Conservation (phyloP, 495 filamentous ascomycete species). For the Penicillium cinerascens region DNA sequence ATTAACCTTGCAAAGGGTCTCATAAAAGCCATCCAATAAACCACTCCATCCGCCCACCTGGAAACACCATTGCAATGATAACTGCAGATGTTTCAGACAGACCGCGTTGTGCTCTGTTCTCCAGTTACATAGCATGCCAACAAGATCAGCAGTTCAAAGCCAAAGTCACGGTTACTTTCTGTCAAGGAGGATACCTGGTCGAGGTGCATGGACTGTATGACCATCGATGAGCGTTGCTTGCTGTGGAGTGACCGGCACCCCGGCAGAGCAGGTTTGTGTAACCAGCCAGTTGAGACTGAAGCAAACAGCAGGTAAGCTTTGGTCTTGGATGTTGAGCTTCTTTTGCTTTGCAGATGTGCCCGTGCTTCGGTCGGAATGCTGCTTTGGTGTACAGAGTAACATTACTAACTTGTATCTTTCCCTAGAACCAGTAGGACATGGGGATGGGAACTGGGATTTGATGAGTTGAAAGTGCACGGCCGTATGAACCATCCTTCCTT, state of each 20-base stretch:
- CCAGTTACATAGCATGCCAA: slow-evolving; percentile 19
- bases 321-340: neutral
- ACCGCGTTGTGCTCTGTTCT: slow-evolving; percentile 1
- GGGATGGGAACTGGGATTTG: neutral
- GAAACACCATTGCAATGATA: neutral
- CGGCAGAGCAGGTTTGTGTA: neutral
- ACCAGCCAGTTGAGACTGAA: neutral
- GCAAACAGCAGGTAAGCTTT: neutral
- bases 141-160: neutral
- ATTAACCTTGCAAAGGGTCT: neutral
- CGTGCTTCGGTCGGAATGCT: neutral
- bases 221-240: neutral
- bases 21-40: neutral
- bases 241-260: neutral
- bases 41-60: neutral
- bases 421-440: neutral
- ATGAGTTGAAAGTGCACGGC: neutral
- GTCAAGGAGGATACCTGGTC: neutral
- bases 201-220: neutral
- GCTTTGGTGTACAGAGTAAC: neutral
- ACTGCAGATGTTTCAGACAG: slow-evolving; percentile 14
- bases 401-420: no score
- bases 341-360: neutral
- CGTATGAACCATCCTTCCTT: slow-evolving; percentile 49
- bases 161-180: neutral